Conservation (phyloP, 495 filamentous ascomycete species). For the Penicilliopsis zonata region DNA sequence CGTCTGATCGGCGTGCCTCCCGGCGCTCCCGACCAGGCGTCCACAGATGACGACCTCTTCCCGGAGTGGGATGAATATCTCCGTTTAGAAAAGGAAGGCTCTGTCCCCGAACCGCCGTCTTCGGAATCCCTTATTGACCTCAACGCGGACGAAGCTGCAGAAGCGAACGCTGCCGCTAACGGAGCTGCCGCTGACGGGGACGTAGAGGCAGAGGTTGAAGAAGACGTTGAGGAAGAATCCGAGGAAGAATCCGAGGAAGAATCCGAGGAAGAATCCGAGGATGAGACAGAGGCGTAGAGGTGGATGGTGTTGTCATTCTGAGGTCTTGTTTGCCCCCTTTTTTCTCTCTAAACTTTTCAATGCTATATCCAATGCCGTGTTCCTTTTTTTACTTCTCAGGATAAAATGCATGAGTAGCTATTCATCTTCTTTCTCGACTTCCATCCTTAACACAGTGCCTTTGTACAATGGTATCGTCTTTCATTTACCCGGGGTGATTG, state of each 20-base stretch:
- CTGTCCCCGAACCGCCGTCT: slow-evolving; percentile 23
- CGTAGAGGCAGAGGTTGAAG: slow-evolving; percentile 12
- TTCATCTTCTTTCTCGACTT: too few relatives aligned
- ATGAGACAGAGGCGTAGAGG: too few relatives aligned
- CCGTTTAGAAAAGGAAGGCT: slow-evolving; percentile 60
- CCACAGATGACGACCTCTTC: slow-evolving; percentile 83
- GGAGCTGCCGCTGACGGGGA: slow-evolving; percentile 23
- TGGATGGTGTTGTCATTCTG: too few relatives aligned
- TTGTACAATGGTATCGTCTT: too few relatives aligned
- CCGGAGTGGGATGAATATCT: slow-evolving; percentile 92
- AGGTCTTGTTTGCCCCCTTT: too few relatives aligned
- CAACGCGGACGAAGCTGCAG: slow-evolving; percentile 22
- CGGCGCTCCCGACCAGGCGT: slow-evolving; percentile 30
- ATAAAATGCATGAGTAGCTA: too few relatives aligned
- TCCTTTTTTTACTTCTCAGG: too few relatives aligned
- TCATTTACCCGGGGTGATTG: too few relatives aligned
- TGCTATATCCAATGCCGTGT: too few relatives aligned
- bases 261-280: not conserved
- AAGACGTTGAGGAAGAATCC: slow-evolving; percentile 2
- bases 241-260: slow-evolving; percentile 7
- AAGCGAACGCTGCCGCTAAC: slow-evolving; percentile 19
- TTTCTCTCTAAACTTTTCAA: too few relatives aligned
- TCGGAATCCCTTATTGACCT: slow-evolving; percentile 39
- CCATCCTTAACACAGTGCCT: too few relatives aligned
- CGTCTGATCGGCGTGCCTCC: slow-evolving; percentile 76